Percentiles rank a stretch among this genome's conserved stretches.
Conservation (phyloP, 2,329 filamentous ascomycete species). For the Sporothrix mexicana region DNA sequence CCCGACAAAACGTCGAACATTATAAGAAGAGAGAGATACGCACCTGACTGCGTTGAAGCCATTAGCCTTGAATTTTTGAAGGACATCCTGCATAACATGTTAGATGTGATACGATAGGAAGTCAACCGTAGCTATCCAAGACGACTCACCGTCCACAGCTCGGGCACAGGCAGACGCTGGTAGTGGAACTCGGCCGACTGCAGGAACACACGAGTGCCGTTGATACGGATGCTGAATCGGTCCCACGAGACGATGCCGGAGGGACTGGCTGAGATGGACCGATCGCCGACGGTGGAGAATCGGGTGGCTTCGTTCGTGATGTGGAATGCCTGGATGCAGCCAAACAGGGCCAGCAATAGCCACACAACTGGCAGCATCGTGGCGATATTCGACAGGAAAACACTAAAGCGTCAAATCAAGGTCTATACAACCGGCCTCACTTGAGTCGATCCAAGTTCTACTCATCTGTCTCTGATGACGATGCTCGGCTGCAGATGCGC, state of each 20-base stretch:
- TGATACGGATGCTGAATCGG: conserved; percentile 56
- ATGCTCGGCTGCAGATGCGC: conserved; percentile 1
- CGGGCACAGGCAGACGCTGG: conserved; percentile 58
- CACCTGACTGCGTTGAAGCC: conserved; percentile 73
- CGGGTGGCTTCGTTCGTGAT: neutral
- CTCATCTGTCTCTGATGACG: neutral
- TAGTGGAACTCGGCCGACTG: conserved; percentile 61
- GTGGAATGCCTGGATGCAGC: neutral
- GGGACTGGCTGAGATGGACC: conserved; percentile 46
- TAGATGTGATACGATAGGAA: conserved; percentile 25
- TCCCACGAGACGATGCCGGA: conserved; percentile 58
- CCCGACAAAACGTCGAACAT: neutral
- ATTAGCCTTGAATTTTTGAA: conserved; percentile 81
- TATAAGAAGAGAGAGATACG: neutral
- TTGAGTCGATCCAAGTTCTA: neutral
- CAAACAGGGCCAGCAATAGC: neutral
- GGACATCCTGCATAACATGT: conserved; percentile 44
- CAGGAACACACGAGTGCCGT: conserved; percentile 55
- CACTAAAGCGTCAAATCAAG: neutral
- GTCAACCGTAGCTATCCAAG: neutral
- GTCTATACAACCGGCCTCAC: neutral
- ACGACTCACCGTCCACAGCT: conserved; percentile 52
- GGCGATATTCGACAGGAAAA: neutral
- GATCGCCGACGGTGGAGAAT: neutral
- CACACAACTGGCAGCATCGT: neutral